Conservation (phyloP, 2,329 filamentous ascomycete species). For the Fusarium sacchari region DNA sequence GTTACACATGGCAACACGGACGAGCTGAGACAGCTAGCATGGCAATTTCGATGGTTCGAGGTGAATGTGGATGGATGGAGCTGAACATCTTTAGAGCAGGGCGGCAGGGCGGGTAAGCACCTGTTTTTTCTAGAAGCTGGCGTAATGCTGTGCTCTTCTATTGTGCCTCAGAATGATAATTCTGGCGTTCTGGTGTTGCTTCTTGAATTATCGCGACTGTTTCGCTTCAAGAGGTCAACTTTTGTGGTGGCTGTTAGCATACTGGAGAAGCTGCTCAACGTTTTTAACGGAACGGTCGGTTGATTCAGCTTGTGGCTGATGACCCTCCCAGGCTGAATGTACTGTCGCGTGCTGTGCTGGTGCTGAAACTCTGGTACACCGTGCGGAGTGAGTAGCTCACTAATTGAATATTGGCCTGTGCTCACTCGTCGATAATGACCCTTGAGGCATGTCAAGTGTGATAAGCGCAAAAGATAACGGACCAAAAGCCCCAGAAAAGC, state of each 20-base stretch:
- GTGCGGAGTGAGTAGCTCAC: slow-evolving; percentile 1
- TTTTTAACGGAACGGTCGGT: not conserved
- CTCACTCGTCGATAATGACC: slow-evolving; percentile 15
- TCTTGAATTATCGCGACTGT: not conserved
- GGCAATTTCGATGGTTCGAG: not conserved
- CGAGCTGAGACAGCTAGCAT: slow-evolving; percentile 25
- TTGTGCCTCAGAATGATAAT: not conserved
- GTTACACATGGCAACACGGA: slow-evolving; percentile 15
- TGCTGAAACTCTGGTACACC: slow-evolving; percentile 5
- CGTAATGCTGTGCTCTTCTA: not conserved
- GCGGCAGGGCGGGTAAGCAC: not conserved
- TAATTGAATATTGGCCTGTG: slow-evolving; percentile 13
- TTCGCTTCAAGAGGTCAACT: not conserved
- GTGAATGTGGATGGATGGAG: not conserved
- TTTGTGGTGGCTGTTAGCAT: not conserved
- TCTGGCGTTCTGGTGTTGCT: not conserved
- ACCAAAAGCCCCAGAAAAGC: slow-evolving; percentile 15
- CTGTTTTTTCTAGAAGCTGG: not conserved
- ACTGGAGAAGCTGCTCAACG: not conserved
- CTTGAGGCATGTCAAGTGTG: slow-evolving; percentile 5
- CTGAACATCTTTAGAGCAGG: not conserved
- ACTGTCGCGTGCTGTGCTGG: slow-evolving; percentile 7
- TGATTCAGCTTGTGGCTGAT: slow-evolving; percentile 11
- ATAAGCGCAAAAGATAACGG: slow-evolving; percentile 26
- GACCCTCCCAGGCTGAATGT: not conserved